Evolutionary conservation across 75 land plant genomes (phyloP), one percentile per base, ranked within the genome.

Genomic region (Pinus tabuliformis): DNA sequence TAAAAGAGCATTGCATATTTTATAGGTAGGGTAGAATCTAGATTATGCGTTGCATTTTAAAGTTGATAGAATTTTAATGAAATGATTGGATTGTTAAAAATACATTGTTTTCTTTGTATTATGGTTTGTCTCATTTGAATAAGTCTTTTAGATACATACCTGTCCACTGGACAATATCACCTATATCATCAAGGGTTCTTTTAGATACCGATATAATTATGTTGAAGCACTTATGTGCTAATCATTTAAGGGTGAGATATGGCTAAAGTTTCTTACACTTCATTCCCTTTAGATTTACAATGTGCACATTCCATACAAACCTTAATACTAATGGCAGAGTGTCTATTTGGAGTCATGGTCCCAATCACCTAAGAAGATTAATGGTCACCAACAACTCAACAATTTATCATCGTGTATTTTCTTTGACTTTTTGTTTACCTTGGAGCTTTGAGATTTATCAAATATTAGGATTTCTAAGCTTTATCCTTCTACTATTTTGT

Each of bases 1-100:
- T 33, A 93, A 94, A 72, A 78, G 83, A 70, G 99, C 98, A 22
- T 73, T 96, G 76, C 92, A 91, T 84, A 80, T 94, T 15, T 81
- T 96, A 76, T 87, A 92, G 91, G 98, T 96, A 75, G 60, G n/a
- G 21, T 45, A 33, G 26, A 26, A 26, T 26, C 26, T 26, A 26
- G 36, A 59, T 16, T 15, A 30, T 8, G 24, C 39, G 14, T 20
- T 65, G 6, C 36, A 18, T 16, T 65, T 37, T 65, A 5, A n/a
- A 42, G 42, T 4, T 2, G 42, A 42, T 20, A 20, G 21, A 1
- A 68, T n/a, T 68, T 66, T 17, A 18, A 16, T 12, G 52, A 37
- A 21, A 20, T 33, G 39, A 36, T 33, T 33, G 8, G 18, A 37
- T 64, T 64, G 42, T 5, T 33, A 24, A 33, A 59, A 59, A 16